These are phyloP conservation scores for Citrus reticulata DNA, from an alignment of 345 rosid genomes.

Conservation along the genomic window DNA sequence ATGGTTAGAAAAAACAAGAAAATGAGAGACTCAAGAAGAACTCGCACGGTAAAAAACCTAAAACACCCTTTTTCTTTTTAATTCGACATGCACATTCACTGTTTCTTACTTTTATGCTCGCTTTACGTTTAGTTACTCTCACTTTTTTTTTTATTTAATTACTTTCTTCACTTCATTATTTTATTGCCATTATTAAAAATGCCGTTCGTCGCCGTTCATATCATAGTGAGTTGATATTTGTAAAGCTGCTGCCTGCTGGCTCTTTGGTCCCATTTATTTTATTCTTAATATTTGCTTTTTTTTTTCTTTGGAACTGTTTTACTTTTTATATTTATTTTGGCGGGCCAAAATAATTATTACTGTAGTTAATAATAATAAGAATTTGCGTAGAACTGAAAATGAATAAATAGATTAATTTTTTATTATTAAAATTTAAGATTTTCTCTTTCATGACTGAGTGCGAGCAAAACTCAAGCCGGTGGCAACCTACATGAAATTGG, in stretches of 20 bases:
- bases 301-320: neutral
- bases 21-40: neutral
- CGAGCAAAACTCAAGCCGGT: too few relatives aligned
- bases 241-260: neutral
- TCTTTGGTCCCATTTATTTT: neutral
- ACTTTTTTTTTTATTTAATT: neutral
- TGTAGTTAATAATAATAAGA: neutral
- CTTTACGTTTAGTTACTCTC: neutral
- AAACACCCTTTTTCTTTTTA: neutral
- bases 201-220: neutral
- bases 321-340: neutral
- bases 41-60: neutral
- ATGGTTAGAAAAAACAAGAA: neutral
- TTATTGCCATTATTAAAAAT: too few relatives aligned
- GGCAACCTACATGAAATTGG: too few relatives aligned
- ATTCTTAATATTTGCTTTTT: neutral
- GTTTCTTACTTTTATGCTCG: too few relatives aligned
- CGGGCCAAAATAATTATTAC: neutral
- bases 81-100: too few relatives aligned
- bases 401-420: too few relatives aligned
- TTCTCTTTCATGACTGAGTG: too few relatives aligned
- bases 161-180: neutral
- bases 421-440: too few relatives aligned
- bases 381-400: neutral
- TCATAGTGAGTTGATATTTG: too few relatives aligned